Evolutionary conservation across 805 yeast genomes (phyloP).

Genomic region (Vanderwaltozyma yarrowii): DNA sequence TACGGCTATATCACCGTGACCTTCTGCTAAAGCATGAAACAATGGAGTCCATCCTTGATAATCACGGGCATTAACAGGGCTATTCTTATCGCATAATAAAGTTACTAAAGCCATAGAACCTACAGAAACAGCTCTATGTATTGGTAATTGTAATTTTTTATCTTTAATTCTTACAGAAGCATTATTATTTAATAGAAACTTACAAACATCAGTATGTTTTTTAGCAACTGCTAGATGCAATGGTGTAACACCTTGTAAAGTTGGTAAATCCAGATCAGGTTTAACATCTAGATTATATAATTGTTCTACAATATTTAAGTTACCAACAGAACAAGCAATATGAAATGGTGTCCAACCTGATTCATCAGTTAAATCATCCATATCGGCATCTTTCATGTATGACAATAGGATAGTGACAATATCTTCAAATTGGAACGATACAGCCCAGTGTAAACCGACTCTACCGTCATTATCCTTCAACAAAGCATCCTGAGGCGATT

Average conservation of each 20-base stretch:
- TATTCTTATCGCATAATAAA: constrained; percentile 40
- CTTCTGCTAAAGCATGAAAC: constrained; percentile 88
- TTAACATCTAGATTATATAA: constrained; percentile 40
- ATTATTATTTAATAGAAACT: constrained; percentile 43
- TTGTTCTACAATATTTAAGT: constrained; percentile 38
- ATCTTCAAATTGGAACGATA: constrained; percentile 47
- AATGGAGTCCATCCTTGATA: constrained; percentile 72
- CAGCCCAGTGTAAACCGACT: constrained; percentile 85
- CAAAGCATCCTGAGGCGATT: constrained; percentile 38
- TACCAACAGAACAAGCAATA: constrained; percentile 70
- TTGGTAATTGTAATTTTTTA: constrained; percentile 49
- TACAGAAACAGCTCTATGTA: constrained; percentile 75
- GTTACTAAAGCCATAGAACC: constrained; percentile 55
- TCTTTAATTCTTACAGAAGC: constrained; percentile 63
- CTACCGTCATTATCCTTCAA: constrained; percentile 62
- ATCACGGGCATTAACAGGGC: constrained; percentile 63
- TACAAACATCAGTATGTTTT: constrained; percentile 44
- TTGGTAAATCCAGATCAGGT: constrained; percentile 52
- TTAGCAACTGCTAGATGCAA: constrained; percentile 72
- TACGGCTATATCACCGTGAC: constrained; percentile 68
- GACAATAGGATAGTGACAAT: constrained; percentile 36
- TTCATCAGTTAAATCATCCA: constrained; percentile 60
- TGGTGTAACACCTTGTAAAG: constrained; percentile 63
- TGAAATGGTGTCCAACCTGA: constrained; percentile 88
- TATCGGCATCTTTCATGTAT: constrained; percentile 34